Evolutionary conservation across 345 rosid species (phyloP), one percentile per base, ranked within the genome.

Genomic region (Gossypium rotundifolium): DNA sequence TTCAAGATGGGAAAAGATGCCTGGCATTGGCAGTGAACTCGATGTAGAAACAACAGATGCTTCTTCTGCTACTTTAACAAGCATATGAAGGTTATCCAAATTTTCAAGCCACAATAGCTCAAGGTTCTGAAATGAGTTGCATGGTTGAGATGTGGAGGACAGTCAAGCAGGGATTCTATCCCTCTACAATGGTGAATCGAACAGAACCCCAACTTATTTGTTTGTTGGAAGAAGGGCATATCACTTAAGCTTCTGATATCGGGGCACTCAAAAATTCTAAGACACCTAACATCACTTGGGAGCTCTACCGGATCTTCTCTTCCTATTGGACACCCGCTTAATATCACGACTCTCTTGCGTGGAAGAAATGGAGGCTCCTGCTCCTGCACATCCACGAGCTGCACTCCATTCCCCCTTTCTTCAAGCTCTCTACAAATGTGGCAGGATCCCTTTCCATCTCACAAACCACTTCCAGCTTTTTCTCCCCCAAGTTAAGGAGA

Each of bases 1-100:
- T 70, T 33, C 25, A 29, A 70, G 73, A 17, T 70, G 42, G 46
- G 61, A 70, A 70, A 70, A 70, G 73, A 70, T 27, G 48, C 20
- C 22, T 64, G 25, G 49, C 23, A 40, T 11, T 7, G 53, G 9
- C n/a, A 5, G 61, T 52, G 59, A 17, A 17, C 49, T 64, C 25
- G 14, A 64, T n/a, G 2, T 2, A 5, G 67, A n/a, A 60, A 45
- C 46, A 12, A 25, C 42, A 20, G 6, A 25, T 70, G 45, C 60
- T 6, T 33, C 40, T 53, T 53, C 58, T 9, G 7, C 46, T 12
- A 52, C 60, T 68, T 29, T 67, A 22, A 67, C 55, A 18, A 67
- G 71, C 29, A 18, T 16, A 18, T 11, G 53, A 40, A 67, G 14
- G 55, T 45, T 67, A 67, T 20, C 29, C 40, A 45, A 67, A 0